Conservation (phyloP, 305 asterid genomes). For the Fraxinus dipetala region DNA sequence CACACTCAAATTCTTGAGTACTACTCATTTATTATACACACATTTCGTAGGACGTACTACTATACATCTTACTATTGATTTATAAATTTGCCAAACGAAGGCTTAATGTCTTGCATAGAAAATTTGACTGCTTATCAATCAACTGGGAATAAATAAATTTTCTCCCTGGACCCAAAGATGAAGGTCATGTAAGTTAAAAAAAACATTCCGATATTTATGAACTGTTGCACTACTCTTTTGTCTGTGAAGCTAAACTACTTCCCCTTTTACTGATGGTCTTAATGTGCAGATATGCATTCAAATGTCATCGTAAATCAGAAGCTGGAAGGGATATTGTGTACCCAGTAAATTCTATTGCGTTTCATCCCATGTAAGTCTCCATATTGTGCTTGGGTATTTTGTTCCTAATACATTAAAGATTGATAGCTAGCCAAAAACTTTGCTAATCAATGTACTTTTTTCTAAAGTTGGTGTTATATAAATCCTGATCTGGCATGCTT, state of each 20-base stretch:
- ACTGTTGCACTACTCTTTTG: not conserved
- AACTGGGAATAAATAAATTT: not conserved
- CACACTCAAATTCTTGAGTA: not conserved
- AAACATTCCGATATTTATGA: not conserved
- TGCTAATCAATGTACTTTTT: not conserved
- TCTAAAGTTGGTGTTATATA: not conserved
- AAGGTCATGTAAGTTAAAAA: not conserved
- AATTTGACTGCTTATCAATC: not conserved
- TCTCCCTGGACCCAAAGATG: not conserved
- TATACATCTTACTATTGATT: not conserved
- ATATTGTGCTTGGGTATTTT: not conserved
- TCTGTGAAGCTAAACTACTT: not conserved
- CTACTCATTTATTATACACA: not conserved
- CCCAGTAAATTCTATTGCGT: constrained; percentile 95
- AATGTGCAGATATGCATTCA: constrained; percentile 76
- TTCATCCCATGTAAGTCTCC: constrained; percentile 85
- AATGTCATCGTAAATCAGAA: constrained; percentile 94
- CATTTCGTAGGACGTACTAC: not conserved
- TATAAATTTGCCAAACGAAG: not conserved
- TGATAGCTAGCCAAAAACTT: not conserved
- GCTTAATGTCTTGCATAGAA: not conserved
- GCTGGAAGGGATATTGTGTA: constrained; percentile 91
- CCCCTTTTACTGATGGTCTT: constrained; percentile 9
- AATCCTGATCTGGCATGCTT: not conserved
- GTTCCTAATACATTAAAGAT: not conserved